Evolutionary conservation across 345 rosid species (phyloP).

Genomic region (Syzygium aromaticum): DNA sequence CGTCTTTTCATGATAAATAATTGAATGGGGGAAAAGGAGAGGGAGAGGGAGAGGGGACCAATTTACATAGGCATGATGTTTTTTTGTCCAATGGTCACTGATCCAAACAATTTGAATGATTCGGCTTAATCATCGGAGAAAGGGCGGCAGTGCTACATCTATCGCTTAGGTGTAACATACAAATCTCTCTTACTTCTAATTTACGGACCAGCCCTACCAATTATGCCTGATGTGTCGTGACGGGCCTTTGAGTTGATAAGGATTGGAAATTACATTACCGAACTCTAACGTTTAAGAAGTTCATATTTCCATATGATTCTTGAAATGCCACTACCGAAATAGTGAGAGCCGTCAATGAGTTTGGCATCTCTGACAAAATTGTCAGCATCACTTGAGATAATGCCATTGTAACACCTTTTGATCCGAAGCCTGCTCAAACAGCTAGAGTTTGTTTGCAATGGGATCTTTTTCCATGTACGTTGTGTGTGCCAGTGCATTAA

Average conservation of each 20-base stretch:
- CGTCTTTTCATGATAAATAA: background rate
- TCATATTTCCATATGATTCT: background rate
- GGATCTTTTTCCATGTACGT: background rate
- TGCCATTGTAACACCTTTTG: background rate
- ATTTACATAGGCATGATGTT: background rate
- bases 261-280: background rate
- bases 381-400: background rate
- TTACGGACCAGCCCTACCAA: background rate
- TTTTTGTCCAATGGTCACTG: background rate
- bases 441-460: background rate
- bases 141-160: background rate
- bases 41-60: background rate
- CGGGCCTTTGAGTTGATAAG: background rate
- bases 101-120: background rate
- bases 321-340: background rate
- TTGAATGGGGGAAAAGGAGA: background rate
- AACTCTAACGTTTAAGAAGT: background rate
- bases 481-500: background rate
- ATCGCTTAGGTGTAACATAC: background rate
- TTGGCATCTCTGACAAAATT: background rate
- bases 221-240: background rate
- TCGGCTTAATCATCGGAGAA: background rate
- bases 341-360: background rate
- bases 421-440: background rate
- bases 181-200: background rate